A percentile compares a stretch with the other conserved stretches of the same genome.
Conservation (phyloP, 2,329 filamentous ascomycete species). For the Nemania sp. region DNA sequence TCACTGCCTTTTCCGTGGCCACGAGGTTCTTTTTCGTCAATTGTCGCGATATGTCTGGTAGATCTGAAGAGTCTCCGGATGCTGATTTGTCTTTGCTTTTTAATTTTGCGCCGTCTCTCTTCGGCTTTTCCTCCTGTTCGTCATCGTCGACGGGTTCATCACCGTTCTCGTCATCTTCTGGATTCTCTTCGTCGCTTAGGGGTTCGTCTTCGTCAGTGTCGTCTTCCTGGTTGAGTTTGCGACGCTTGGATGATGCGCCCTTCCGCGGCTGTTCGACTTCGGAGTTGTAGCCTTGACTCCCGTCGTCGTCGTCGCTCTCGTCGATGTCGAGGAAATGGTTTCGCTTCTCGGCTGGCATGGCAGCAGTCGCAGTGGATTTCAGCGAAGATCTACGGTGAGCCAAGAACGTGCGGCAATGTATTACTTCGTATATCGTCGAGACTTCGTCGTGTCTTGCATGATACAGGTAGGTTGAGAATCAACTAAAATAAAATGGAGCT, state of each 20-base stretch:
- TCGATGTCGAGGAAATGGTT: conserved; percentile 71
- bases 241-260: conserved; percentile 63
- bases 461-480: neutral
- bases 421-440: neutral
- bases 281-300: conserved; percentile 66
- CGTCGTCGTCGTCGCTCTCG: conserved; percentile 65
- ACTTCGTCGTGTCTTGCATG: too few relatives aligned
- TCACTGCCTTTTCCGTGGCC: conserved; percentile 65
- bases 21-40: conserved; percentile 71
- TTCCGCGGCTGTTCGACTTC: conserved; percentile 67
- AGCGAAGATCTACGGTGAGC: neutral
- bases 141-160: conserved; percentile 12
- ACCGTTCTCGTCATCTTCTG: conserved; percentile 27
- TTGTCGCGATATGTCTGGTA: conserved; percentile 57
- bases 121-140: conserved; percentile 29
- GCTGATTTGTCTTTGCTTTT: conserved; percentile 31
- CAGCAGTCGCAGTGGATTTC: neutral
- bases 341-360: conserved; percentile 70
- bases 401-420: neutral
- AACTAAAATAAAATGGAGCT: conserved; percentile 11
- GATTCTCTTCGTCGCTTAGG: conserved; percentile 40
- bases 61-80: conserved; percentile 41
- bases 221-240: conserved; percentile 39
- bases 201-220: conserved; percentile 37
- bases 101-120: conserved; percentile 28